These are phyloP conservation scores for Vanrija sp. DNA, from an alignment of 1,284 basidiomycete genomes.

Conservation along the genomic window DNA sequence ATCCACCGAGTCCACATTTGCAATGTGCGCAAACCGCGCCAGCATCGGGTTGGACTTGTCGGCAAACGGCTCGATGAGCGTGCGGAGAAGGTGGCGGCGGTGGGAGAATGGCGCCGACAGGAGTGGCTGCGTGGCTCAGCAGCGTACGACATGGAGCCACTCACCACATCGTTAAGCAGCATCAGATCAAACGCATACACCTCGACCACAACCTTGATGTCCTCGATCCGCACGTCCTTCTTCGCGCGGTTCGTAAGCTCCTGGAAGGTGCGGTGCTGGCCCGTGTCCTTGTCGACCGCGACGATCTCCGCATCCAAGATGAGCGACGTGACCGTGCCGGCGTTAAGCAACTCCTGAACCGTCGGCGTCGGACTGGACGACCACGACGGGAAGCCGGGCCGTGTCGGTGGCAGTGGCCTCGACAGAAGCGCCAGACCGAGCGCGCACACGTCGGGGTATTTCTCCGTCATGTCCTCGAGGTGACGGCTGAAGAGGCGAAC, in stretches of 20 bases:
- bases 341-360: constrained; percentile 29
- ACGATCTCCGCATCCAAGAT: constrained; percentile 96
- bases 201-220: constrained; percentile 92
- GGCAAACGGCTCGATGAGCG: constrained; percentile 54
- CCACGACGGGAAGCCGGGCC: constrained; percentile 28
- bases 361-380: constrained; percentile 23
- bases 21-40: constrained; percentile 71
- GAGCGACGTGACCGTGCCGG: constrained; percentile 61
- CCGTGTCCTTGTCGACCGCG: constrained; percentile 81
- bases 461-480: constrained; percentile 86
- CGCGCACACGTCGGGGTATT: constrained; percentile 83
- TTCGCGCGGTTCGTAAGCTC: constrained; percentile 91
- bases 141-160: constrained; percentile 22
- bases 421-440: constrained; percentile 52
- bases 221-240: constrained; percentile 94
- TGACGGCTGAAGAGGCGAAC: constrained; percentile 78
- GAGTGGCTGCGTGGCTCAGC: constrained; percentile 56
- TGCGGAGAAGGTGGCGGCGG: constrained; percentile 63
- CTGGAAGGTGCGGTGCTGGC: constrained; percentile 91
- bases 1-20: constrained; percentile 66
- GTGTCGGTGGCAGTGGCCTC: not conserved
- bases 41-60: constrained; percentile 49
- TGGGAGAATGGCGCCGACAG: constrained; percentile 68
- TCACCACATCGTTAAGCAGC: constrained; percentile 86
- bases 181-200: constrained; percentile 94